phyloP scores from a whole-genome alignment of 305 asterid genomes.

The Lippia alba region DNA sequence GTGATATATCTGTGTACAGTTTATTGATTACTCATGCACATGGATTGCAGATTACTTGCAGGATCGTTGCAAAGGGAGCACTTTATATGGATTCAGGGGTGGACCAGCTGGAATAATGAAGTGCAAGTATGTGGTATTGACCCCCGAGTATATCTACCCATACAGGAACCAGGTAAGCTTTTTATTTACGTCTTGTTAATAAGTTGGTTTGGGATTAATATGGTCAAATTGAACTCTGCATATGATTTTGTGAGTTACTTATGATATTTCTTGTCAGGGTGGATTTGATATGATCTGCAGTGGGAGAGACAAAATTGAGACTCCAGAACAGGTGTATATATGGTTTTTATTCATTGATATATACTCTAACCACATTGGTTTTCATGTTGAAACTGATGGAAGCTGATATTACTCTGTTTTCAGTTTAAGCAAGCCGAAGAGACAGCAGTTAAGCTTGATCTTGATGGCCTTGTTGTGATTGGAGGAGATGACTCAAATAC shows the following conservation, averaged over 20 bases:
- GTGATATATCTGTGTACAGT: slow-evolving; percentile 1
- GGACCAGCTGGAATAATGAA: slow-evolving; percentile 99
- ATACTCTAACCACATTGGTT: slow-evolving; percentile 17
- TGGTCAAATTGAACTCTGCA: neutral
- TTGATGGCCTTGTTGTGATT: slow-evolving; percentile 97
- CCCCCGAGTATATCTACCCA: slow-evolving; percentile 83
- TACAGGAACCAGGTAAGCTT: slow-evolving; percentile 86
- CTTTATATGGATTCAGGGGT: slow-evolving; percentile 91
- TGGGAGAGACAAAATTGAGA: slow-evolving; percentile 99
- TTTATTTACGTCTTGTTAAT: neutral
- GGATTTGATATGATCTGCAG: slow-evolving; percentile 99
- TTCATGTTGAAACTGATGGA: slow-evolving; percentile 34
- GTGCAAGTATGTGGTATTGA: slow-evolving; percentile 76
- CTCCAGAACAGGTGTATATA: slow-evolving; percentile 88
- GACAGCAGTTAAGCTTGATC: slow-evolving; percentile 85
- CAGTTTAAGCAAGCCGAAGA: slow-evolving; percentile 98
- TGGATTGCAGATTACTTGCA: slow-evolving; percentile 82
- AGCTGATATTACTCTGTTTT: slow-evolving; percentile 33
- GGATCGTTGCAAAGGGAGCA: slow-evolving; percentile 91
- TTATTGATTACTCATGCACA: slow-evolving; percentile 20
- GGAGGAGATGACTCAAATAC: slow-evolving; percentile 99
- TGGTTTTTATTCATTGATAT: slow-evolving; percentile 12
- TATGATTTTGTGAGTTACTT: slow-evolving; percentile 24
- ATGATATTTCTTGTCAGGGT: slow-evolving; percentile 60
- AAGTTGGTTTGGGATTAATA: neutral